phyloP scores from a whole-genome alignment of 257 asterid species.

The Ilex aquifolium region DNA sequence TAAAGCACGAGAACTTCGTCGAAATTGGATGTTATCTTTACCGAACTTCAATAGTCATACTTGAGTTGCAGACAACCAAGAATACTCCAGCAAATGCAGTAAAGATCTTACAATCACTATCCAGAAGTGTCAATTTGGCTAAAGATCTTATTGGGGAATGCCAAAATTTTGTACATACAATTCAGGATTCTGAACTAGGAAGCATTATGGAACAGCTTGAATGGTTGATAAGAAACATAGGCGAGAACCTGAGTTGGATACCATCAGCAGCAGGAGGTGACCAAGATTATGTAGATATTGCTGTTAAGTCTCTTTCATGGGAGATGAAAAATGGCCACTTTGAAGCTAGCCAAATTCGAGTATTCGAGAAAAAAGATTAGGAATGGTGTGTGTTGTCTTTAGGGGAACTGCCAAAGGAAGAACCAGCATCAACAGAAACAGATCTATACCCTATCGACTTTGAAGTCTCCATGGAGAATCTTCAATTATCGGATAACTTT shows the following conservation, averaged over 20 bases:
- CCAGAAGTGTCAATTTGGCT: slow-evolving; percentile 35
- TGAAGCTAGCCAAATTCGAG: slow-evolving; percentile 13
- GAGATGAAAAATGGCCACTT: slow-evolving; percentile 49
- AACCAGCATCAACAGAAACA: slow-evolving; percentile 29
- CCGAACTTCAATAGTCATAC: slow-evolving; percentile 45
- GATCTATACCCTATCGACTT: slow-evolving; percentile 59
- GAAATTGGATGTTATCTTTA: slow-evolving; percentile 62
- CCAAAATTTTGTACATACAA: slow-evolving; percentile 17
- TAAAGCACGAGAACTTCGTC: slow-evolving; percentile 41
- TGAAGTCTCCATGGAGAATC: slow-evolving; percentile 34
- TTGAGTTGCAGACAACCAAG: slow-evolving; percentile 44
- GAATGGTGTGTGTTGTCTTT: slow-evolving; percentile 7
- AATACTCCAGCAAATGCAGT: slow-evolving; percentile 33
- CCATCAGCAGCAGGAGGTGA: slow-evolving; percentile 36
- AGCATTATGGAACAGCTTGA: slow-evolving; percentile 40
- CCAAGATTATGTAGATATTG: slow-evolving; percentile 39
- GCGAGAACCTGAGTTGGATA: slow-evolving; percentile 44
- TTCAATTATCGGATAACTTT: slow-evolving; percentile 21
- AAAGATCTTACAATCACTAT: slow-evolving; percentile 43
- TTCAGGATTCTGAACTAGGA: slow-evolving; percentile 23
- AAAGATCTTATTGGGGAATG: slow-evolving; percentile 28
- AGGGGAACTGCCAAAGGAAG: slow-evolving; percentile 14
- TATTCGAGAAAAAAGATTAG: slow-evolving; percentile 14
- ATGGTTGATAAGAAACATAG: slow-evolving; percentile 39
- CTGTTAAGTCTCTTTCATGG: slow-evolving; percentile 51